phyloP scores from a whole-genome alignment of 495 filamentous ascomycete species.

The Aspergillus funiculosus region DNA sequence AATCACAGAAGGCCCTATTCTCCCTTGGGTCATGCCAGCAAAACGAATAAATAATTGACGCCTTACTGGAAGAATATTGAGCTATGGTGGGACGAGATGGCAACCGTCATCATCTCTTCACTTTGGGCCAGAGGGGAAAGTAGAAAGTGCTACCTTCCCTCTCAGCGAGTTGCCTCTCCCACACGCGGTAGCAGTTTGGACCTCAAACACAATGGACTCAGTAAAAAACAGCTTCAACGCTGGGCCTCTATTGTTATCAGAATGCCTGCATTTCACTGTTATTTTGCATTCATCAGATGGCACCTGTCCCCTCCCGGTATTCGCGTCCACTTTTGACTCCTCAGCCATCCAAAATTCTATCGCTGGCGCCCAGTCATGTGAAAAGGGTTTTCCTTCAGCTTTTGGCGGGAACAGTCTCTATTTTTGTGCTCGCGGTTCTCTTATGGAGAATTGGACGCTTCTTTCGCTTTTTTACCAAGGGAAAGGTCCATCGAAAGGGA shows the following conservation, averaged over 20 bases:
- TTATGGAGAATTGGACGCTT: slow-evolving; percentile 41
- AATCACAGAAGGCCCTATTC: too few species aligned
- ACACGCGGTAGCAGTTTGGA: neutral
- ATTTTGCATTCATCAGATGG: slow-evolving; percentile 23
- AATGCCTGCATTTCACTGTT: slow-evolving; percentile 15
- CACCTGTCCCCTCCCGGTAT: slow-evolving; percentile 31
- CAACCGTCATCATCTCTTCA: too few species aligned
- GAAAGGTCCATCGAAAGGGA: slow-evolving; percentile 29
- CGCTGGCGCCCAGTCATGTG: slow-evolving; percentile 14
- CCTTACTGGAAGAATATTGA: too few species aligned
- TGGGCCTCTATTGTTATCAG: slow-evolving; percentile 22
- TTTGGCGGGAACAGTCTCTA: slow-evolving; percentile 34
- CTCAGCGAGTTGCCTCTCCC: too few species aligned
- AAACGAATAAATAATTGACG: too few species aligned
- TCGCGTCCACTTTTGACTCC: slow-evolving; percentile 24
- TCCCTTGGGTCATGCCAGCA: too few species aligned
- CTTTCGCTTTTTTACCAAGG: slow-evolving; percentile 30
- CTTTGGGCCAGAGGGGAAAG: too few species aligned
- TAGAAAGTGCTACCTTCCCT: neutral
- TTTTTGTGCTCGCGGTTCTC: slow-evolving; percentile 36
- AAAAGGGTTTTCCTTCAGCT: slow-evolving; percentile 29
- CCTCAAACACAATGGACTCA: neutral
- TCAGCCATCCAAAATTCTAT: slow-evolving; percentile 17
- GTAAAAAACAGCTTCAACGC: neutral
- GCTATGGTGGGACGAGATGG: too few species aligned